Conservation (phyloP, 345 rosid species). For the Hypericum perforatum region DNA sequence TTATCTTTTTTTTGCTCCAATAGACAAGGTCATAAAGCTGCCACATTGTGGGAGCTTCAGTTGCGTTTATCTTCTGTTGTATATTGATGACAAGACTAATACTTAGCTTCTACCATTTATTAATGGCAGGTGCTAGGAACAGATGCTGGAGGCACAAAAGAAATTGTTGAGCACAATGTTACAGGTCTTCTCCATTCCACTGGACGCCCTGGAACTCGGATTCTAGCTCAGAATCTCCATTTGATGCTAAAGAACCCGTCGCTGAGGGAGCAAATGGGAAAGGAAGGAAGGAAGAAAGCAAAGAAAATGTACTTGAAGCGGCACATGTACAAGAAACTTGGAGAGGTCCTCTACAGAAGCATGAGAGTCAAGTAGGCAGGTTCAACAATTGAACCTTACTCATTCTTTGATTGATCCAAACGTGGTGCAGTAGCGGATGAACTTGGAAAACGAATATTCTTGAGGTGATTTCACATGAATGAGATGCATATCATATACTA, state of each 20-base stretch:
- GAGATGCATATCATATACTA: not conserved
- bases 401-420: conserved; percentile 33
- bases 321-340: conserved; percentile 78
- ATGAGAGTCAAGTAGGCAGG: conserved; percentile 47
- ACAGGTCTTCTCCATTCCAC: conserved; percentile 79
- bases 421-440: conserved; percentile 8
- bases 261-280: conserved; percentile 46
- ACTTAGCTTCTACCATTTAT: not conserved
- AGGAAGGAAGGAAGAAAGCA: conserved; percentile 55
- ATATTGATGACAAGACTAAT: too few species aligned
- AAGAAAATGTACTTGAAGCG: conserved; percentile 63
- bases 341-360: conserved; percentile 64
- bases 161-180: conserved; percentile 66
- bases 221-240: conserved; percentile 46
- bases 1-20: conserved; percentile 6
- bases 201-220: conserved; percentile 44
- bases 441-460: not conserved
- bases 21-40: not conserved
- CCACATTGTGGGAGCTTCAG: not conserved
- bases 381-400: not conserved
- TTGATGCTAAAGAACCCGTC: conserved; percentile 46
- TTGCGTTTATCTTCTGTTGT: not conserved
- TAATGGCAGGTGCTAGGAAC: conserved; percentile 71
- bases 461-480: not conserved
- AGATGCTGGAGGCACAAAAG: conserved; percentile 84